These are phyloP conservation scores for Botrytis sinoallii DNA, from an alignment of 2,329 filamentous ascomycete species.

Conservation along the genomic window DNA sequence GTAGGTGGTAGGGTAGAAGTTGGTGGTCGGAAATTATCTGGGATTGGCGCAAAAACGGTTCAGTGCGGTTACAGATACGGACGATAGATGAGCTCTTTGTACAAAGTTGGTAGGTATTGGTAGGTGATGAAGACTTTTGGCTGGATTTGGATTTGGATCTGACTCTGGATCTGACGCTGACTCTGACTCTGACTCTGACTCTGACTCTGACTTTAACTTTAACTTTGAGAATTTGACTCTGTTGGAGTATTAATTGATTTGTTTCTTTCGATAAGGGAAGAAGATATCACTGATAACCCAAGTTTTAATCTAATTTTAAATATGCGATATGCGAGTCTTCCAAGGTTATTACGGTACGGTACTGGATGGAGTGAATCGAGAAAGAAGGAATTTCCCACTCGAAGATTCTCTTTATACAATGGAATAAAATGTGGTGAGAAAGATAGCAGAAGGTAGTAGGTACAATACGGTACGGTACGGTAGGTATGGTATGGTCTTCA, in stretches of 20 bases:
- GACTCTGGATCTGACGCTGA: not conserved
- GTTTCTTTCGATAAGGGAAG: not conserved
- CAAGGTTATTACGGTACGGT: not conserved
- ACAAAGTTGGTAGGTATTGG: not conserved
- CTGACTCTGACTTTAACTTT: not conserved
- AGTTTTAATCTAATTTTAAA: not conserved
- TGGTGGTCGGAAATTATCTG: conserved; percentile 14
- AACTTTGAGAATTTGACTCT: not conserved
- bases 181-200: too few species aligned
- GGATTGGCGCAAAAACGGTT: conserved; percentile 7
- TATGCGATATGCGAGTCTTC: not conserved
- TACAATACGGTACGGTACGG: not conserved
- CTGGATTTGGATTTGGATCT: not conserved
- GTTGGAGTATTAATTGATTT: not conserved
- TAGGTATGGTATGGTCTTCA: not conserved
- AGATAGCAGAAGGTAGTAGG: not conserved
- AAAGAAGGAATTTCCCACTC: not conserved
- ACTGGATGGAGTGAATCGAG: not conserved
- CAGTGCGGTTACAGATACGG: conserved; percentile 5
- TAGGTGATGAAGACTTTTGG: not conserved
- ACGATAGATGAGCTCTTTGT: not conserved
- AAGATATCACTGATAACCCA: not conserved
- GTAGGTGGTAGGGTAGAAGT: not conserved
- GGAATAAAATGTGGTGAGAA: not conserved
- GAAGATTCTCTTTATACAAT: not conserved